Evolutionary conservation across 331 rosid genomes (phyloP), one percentile per base, ranked within the genome.

Genomic region (Dryas integrifolia): DNA sequence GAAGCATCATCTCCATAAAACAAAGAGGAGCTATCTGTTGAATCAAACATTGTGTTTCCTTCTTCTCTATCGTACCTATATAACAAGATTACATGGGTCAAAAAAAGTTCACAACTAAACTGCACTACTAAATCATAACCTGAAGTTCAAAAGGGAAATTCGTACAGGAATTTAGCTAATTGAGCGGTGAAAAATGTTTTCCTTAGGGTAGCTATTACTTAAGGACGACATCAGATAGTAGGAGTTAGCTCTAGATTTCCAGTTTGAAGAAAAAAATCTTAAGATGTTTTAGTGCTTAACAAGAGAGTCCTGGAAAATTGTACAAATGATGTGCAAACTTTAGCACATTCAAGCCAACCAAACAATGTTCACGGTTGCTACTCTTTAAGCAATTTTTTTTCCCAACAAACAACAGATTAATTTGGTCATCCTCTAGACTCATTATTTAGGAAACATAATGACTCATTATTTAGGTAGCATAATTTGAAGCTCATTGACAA

Each of bases 61-160:
- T 94, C 98, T 81, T 94, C 98, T 82, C 96, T 86, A 81, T 94
- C 98, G 74, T 94, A 94, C 98, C 98, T 94, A 72, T 75, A 72
- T 2, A 74, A 72, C 48, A 65, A 77, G 61, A 75, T 72, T 56
- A 68, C 58, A 24, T 51, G 72, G 68, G 81, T 79, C 65, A 79
- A 65, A 51, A 40, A 65, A 61, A 77, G 65, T 14, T 72, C 68
- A 69, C 24, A 71, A 24, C 30, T 14, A 64, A 46, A 64, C 9
- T 38, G 26, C 24, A 56, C 55, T 8, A 46, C 39, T 45, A 70
- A 6, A 70, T 35, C 46, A 62, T n/a, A 53, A 43, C 50, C 55
- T 53, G 18, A 44, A 7, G 45, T 64, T 60, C 41, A 58, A n/a
- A 61, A 48, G 43, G 53, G 35, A 43, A 53, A 15, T 10, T 24